A percentile compares a stretch with the other conserved stretches of the same genome.
phyloP scores from a whole-genome alignment of 352 stramenopile genomes.

The Elongisporangium senticosum region DNA sequence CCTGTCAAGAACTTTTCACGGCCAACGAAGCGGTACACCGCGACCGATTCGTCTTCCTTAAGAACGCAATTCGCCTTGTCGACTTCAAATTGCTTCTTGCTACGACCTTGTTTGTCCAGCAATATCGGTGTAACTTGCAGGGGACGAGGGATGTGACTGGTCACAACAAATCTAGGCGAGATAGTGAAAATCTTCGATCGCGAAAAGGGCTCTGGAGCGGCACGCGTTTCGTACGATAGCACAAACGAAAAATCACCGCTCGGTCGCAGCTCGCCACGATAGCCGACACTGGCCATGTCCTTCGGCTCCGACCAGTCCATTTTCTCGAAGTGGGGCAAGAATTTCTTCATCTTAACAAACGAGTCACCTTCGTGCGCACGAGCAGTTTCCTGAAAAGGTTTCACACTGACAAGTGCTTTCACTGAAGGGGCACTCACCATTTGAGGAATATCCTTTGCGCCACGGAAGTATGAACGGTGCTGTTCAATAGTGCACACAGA shows the following conservation, averaged over 20 bases:
- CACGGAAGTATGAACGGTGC: constrained; percentile 65
- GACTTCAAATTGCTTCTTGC: constrained; percentile 19
- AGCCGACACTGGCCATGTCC: constrained; percentile 74
- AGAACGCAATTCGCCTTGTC: constrained; percentile 35
- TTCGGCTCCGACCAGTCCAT: constrained; percentile 62
- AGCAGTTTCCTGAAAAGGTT: constrained; percentile 68
- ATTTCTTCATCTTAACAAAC: constrained; percentile 61
- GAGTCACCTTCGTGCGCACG: constrained; percentile 45
- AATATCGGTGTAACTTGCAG: constrained; percentile 72
- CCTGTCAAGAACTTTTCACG: constrained; percentile 68
- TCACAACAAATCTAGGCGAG: constrained; percentile 67
- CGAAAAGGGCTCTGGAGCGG: constrained; percentile 75
- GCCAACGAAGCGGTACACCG: constrained; percentile 65
- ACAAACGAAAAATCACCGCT: constrained; percentile 59
- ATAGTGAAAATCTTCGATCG: constrained; percentile 79
- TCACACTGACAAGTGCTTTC: constrained; percentile 65
- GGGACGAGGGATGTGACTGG: constrained; percentile 53
- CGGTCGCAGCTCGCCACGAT: constrained; percentile 57
- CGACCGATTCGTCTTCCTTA: constrained; percentile 42
- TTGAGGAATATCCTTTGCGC: constrained; percentile 55
- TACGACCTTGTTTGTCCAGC: constrained; percentile 68
- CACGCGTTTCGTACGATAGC: constrained; percentile 75
- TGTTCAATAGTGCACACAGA: constrained; percentile 53
- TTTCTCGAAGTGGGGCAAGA: constrained; percentile 64
- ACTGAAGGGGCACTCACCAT: constrained; percentile 47